Evolutionary conservation across 306 rosid genomes (phyloP).

Genomic region (Neltuma alba): DNA sequence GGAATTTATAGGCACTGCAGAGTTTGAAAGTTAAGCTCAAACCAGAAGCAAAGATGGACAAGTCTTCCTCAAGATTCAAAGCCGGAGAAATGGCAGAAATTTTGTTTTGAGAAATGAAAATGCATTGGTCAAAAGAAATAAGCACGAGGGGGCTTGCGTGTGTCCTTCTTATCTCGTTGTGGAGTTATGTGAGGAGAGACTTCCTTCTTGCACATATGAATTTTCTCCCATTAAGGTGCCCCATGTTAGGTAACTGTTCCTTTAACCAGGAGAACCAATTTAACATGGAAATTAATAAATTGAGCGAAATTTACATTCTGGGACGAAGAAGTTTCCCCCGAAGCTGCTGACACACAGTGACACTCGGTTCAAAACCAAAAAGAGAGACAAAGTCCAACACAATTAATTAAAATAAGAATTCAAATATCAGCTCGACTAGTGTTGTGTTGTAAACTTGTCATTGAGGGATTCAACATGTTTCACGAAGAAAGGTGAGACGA

Average conservation of each 20-base stretch:
- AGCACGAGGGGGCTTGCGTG: conserved; percentile 49
- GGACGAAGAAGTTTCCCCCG: neutral
- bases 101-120: neutral
- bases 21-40: neutral
- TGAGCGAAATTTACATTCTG: neutral
- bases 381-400: neutral
- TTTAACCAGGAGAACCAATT: neutral
- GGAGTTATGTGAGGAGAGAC: conserved; percentile 39
- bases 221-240: neutral
- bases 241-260: conserved; percentile 32
- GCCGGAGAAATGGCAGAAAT: neutral
- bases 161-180: neutral
- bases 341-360: neutral
- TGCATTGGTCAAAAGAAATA: conserved; percentile 39
- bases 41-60: conserved; percentile 16
- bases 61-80: conserved; percentile 37
- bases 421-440: too few relatives aligned
- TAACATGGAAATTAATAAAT: neutral
- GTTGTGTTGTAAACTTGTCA: too few relatives aligned
- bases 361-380: neutral
- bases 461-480: too few relatives aligned
- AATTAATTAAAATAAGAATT: neutral
- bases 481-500: neutral
- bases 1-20: conserved; percentile 36
- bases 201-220: neutral